A percentile compares a stretch with the other conserved stretches of the same genome.
These are phyloP conservation scores for Solanum neorickii DNA, from an alignment of 257 asterid genomes.

Conservation along the genomic window DNA sequence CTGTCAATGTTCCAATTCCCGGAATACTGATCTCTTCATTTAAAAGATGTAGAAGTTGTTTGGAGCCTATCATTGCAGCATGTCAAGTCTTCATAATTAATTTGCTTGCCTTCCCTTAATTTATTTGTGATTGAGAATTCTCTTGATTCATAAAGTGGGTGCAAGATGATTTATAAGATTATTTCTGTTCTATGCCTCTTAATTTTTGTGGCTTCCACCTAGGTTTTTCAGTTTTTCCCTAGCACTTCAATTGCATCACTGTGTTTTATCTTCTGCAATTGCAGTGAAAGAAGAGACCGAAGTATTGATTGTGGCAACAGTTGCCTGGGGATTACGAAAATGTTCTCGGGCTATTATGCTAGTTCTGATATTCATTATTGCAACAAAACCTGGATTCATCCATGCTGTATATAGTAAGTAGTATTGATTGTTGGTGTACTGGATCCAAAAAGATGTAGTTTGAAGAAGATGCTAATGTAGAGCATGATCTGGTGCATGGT, in stretches of 20 bases:
- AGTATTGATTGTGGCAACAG: slow-evolving; percentile 88
- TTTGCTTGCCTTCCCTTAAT: not conserved
- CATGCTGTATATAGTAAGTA: slow-evolving; percentile 91
- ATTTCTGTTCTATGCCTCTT: not conserved
- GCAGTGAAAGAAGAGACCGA: slow-evolving; percentile 89
- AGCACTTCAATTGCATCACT: not conserved
- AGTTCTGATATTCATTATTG: slow-evolving; percentile 78
- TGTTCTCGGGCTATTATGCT: slow-evolving; percentile 89
- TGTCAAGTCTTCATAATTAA: not conserved
- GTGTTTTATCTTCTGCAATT: slow-evolving; percentile 12
- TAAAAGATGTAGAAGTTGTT: not conserved
- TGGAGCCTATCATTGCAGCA: not conserved
- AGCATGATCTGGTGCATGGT: not conserved
- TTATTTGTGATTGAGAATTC: not conserved
- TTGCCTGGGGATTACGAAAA: slow-evolving; percentile 98
- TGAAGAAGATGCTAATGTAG: not conserved
- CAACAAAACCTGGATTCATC: slow-evolving; percentile 85
- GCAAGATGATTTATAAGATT: not conserved
- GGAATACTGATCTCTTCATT: not conserved
- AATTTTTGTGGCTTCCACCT: not conserved
- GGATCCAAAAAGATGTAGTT: not conserved
- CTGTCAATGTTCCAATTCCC: not conserved
- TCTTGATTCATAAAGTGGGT: not conserved
- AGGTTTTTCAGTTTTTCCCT: not conserved
- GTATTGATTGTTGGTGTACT: not conserved